These are phyloP conservation scores for Neofusicoccum sp. DNA, from an alignment of 2,329 filamentous ascomycete species.

Conservation along the genomic window DNA sequence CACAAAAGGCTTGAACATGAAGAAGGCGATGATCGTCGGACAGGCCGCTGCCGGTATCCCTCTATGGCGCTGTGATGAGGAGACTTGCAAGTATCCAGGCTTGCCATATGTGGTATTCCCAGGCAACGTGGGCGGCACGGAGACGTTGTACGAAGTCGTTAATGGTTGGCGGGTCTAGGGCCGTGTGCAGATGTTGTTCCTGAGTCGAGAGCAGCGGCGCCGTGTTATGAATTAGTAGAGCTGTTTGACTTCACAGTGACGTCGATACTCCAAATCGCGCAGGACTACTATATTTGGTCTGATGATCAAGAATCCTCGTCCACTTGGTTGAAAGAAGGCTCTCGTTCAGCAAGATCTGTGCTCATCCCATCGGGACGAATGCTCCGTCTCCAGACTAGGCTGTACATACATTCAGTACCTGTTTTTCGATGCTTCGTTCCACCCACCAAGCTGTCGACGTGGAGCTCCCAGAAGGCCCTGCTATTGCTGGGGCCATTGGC, in stretches of 20 bases:
- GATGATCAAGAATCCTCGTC: not conserved
- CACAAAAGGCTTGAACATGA: conserved; percentile 56
- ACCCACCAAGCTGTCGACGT: too few species aligned
- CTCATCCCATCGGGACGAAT: too few species aligned
- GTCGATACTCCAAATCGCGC: not conserved
- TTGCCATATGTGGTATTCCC: conserved; percentile 60
- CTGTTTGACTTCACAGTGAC: not conserved
- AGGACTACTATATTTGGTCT: not conserved
- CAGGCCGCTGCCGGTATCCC: conserved; percentile 59
- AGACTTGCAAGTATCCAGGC: conserved; percentile 49
- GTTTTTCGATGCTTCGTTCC: too few species aligned
- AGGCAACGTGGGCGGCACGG: conserved; percentile 55
- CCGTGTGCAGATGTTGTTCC: not conserved
- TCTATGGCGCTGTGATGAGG: conserved; percentile 58
- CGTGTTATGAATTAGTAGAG: too few species aligned
- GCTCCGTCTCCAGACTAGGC: too few species aligned
- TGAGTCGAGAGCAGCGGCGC: too few species aligned
- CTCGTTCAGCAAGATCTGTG: too few species aligned
- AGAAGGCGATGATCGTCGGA: conserved; percentile 54
- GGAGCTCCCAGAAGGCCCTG: too few species aligned
- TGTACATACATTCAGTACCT: too few species aligned
- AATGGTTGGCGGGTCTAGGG: conserved; percentile 32
- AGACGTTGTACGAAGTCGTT: conserved; percentile 49
- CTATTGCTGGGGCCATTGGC: too few species aligned
- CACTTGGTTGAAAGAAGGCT: too few species aligned